Evolutionary conservation across 257 asterid species (phyloP).

Genomic region (Solanum habrochaites): DNA sequence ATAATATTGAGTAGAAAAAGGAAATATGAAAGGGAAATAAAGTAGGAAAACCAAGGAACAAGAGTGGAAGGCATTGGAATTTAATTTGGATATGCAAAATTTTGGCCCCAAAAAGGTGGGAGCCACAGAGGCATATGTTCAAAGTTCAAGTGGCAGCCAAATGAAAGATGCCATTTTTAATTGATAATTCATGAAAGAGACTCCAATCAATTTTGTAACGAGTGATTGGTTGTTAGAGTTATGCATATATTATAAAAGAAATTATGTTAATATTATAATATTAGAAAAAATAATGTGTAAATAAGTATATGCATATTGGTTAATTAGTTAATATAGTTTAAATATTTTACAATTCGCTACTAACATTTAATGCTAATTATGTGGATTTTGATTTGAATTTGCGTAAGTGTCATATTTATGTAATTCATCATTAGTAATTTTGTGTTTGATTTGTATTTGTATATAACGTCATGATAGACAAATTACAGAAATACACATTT

Average conservation of each 20-base stretch:
- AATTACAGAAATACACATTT: too few relatives aligned
- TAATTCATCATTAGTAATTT: too few relatives aligned
- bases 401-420: too few relatives aligned
- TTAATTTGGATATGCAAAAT: not conserved
- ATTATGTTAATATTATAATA: too few relatives aligned
- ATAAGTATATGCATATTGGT: too few relatives aligned
- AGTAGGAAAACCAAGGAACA: not conserved
- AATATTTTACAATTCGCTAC: too few relatives aligned
- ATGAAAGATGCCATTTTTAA: constrained; percentile 2
- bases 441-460: too few relatives aligned
- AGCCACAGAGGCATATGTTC: constrained; percentile 12
- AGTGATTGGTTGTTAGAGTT: not conserved
- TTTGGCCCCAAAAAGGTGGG: constrained; percentile 6
- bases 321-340: too few relatives aligned
- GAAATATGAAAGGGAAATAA: not conserved
- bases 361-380: too few relatives aligned
- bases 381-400: too few relatives aligned
- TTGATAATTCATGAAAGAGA: not conserved
- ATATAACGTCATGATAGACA: too few relatives aligned
- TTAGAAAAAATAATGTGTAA: too few relatives aligned
- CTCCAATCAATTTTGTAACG: not conserved
- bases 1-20: constrained; percentile 10
- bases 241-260: not conserved
- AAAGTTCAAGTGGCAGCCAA: not conserved
- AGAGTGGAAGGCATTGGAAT: not conserved